Percentiles rank a stretch among this genome's conserved stretches.
Evolutionary conservation across 1,284 basidiomycete genomes (phyloP).

Genomic region (Kalmanozyma brasiliensis): DNA sequence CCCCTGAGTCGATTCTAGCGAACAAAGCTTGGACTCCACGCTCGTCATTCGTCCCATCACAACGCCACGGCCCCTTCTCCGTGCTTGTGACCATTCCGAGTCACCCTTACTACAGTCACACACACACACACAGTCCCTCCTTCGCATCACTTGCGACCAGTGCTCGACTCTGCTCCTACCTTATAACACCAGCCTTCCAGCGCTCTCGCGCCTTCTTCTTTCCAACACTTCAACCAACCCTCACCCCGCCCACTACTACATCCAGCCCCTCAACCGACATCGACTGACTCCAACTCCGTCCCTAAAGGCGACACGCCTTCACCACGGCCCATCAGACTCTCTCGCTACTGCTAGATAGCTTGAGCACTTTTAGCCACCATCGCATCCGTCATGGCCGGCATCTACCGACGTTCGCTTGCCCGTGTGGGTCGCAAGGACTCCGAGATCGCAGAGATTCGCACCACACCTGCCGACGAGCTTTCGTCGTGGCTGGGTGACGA

Average conservation of each 20-base stretch:
- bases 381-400: constrained; percentile 44
- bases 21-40: constrained; percentile 11
- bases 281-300: background rate
- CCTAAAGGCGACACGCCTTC: background rate
- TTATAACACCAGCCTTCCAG: constrained; percentile 1
- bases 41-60: constrained; percentile 34
- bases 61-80: constrained; percentile 14
- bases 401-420: constrained; percentile 47
- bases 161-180: background rate
- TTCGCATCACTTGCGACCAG: no score
- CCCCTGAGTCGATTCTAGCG: constrained; percentile 5
- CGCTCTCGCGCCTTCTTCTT: no score
- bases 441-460: constrained; percentile 42
- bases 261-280: background rate
- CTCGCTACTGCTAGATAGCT: constrained; percentile 29
- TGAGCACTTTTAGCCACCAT: constrained; percentile 8
- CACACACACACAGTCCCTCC: background rate
- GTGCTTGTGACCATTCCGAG: constrained; percentile 26
- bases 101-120: constrained; percentile 17
- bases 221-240: background rate
- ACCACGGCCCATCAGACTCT: constrained; percentile 2
- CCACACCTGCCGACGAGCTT: constrained; percentile 54
- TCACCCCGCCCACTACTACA: background rate
- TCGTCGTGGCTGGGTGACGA: constrained; percentile 59
- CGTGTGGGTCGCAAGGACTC: constrained; percentile 43